Conservation (phyloP, 2,329 filamentous ascomycete genomes). For the Botrytis deweyae region DNA sequence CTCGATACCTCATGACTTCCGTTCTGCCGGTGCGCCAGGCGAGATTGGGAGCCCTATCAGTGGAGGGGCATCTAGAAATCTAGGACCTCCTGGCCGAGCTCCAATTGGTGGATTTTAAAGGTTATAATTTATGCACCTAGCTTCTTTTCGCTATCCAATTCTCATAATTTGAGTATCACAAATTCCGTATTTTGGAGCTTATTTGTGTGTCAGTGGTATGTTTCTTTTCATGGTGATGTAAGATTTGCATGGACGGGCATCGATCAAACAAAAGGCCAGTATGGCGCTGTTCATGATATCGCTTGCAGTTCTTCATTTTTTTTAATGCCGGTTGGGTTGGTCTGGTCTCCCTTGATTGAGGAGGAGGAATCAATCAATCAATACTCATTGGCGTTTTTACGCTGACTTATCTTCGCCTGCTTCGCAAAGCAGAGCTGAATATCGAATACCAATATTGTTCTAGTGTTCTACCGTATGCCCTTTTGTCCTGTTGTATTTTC, state of each 20-base stretch:
- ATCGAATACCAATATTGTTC: slow-evolving; percentile 11
- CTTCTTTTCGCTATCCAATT: slow-evolving; percentile 15
- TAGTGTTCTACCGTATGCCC: neutral
- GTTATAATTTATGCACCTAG: slow-evolving; percentile 11
- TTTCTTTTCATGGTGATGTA: slow-evolving; percentile 6
- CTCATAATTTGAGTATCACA: slow-evolving; percentile 4
- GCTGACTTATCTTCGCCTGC: slow-evolving; percentile 1
- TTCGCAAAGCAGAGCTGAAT: slow-evolving; percentile 1
- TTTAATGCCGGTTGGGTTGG: neutral
- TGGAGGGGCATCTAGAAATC: slow-evolving; percentile 22
- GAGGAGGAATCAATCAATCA: slow-evolving; percentile 9
- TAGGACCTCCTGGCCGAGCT: slow-evolving; percentile 16
- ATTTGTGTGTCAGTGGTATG: neutral
- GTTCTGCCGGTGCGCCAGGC: slow-evolving; percentile 57
- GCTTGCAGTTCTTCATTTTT: slow-evolving; percentile 1
- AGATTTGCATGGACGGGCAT: slow-evolving; percentile 7
- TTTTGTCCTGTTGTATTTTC: neutral
- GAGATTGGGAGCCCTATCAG: slow-evolving; percentile 69
- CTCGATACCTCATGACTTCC: slow-evolving; percentile 40
- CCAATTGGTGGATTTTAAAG: slow-evolving; percentile 19
- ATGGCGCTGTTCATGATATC: slow-evolving; percentile 6
- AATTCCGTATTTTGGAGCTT: neutral
- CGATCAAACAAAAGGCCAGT: neutral
- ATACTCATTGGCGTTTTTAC: slow-evolving; percentile 16
- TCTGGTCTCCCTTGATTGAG: slow-evolving; percentile 11